Evolutionary conservation across 139 green algal genomes (phyloP), one percentile per base, ranked within the genome.

Genomic region (Spirogloea muscicola): DNA sequence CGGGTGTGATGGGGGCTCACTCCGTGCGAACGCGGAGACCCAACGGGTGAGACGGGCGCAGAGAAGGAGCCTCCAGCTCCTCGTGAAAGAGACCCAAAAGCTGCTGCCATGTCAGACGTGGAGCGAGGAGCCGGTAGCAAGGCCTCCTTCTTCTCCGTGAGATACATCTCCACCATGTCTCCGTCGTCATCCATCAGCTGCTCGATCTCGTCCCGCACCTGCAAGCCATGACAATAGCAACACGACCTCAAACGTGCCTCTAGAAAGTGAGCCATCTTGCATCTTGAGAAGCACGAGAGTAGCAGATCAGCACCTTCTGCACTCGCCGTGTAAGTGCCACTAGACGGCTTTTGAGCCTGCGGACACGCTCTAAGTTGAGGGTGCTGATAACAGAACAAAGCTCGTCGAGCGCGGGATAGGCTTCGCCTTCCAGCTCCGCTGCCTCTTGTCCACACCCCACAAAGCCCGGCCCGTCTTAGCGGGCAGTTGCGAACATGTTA

Each of bases 321-420:
- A 85, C 79, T n/a, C 72, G 79, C 3, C 58, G 57, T 33, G 66
- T 86, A 34, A 88, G 55, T 29, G 68, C 60, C 7, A 67, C 76
- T 5, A 88, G 57, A 51, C 82, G 70, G 60, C 84, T 93, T 87
- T 98, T 98, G 61, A 97, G 85, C 42, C 86, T 76, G 1, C 94
- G 82, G 58, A 98, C 93, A 3, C 86, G 79, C 86, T 98, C 93
- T 81, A 98, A 81, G 74, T 95, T 91, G 40, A 77, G 58, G 0
- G 87, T 91, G 49, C 82, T 92, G 49, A 97, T 91, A 77, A 91
- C 87, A 27, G 79, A 84, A 1, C 90, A 92, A 43, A 98, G 82
- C 0, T 82, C 77, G 58, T 98, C 93, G 49, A 97, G 72, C 0
- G 90, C 87, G 2, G 92, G 92, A 74, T 96, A 92, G 0, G 90